Base-by-base conservation (phyloP, 2,329 filamentous ascomycete species). In the Purpureocillium takamizusanense region DNA sequence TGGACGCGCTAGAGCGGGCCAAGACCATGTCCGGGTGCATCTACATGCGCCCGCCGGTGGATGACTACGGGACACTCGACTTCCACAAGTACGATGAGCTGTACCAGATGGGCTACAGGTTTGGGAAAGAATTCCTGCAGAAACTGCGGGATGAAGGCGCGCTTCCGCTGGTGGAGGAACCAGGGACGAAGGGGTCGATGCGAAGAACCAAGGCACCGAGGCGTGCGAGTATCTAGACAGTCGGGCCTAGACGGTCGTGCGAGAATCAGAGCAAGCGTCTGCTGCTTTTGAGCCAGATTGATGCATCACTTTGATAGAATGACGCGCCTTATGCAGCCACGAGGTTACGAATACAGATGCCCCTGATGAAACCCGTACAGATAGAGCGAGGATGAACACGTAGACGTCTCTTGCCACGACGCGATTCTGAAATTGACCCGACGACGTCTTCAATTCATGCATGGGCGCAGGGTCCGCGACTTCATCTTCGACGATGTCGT, bases 81-180 rank as follows among this genome's bases (percentile, higher is more conserved):
- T 98, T 98, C 67, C 86, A 81, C 44, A 95, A 94, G 60, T 98
- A 98, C 60, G 90, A 97, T 53, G 94, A 98, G 69, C 90, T 98
- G 38, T 95, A 94, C 54, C 73, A 83, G 49, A 74, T 95, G 10
- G 94, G 92, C 2, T 94, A 95, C 61, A 72, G 76, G 39, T 98
- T 81, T 54, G 92, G 88, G 4, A 82, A 83, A 57, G 78, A 86
- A 38, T 95, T 83, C 56, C 61, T 98, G 47, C 77, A 78, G 38
- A 74, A 80, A 49, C 66, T 97, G 57, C 81, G 80, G 54, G 84
- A 85, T 30, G 74, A 94, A 51, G 90, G 90, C 0, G 73, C 83
- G 30, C 63, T 98, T 48, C 76, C 76, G 17, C 51, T 84, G 33
- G 71, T 76, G 36, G 80, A 83, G 52, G 82, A 85, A 65, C 82